Conservation (phyloP, 1,284 basidiomycete species). For the Leccinum angustisporum region DNA sequence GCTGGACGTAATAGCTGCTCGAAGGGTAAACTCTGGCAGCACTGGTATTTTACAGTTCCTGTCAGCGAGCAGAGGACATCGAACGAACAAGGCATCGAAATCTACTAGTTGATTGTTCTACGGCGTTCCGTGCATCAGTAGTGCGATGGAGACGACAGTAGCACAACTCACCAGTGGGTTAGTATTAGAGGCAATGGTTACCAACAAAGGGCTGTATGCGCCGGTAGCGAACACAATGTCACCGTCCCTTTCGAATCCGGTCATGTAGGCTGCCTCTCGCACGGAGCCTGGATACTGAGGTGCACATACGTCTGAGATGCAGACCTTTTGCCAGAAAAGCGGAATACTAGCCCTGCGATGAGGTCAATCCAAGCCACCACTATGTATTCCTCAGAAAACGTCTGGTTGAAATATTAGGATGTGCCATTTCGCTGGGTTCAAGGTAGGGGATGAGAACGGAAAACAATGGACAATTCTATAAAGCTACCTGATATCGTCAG, state of each 20-base stretch:
- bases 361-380: neutral
- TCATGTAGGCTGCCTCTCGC: slow-evolving; percentile 73
- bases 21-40: slow-evolving; percentile 53
- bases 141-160: neutral
- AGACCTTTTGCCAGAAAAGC: slow-evolving; percentile 50
- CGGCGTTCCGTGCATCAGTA: neutral
- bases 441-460: neutral
- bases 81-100: slow-evolving; percentile 43
- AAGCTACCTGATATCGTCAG: slow-evolving; percentile 43
- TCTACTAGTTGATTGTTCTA: slow-evolving; percentile 61
- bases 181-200: slow-evolving; percentile 43
- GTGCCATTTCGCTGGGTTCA: slow-evolving; percentile 45
- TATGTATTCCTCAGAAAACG: neutral
- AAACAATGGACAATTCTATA: slow-evolving; percentile 2
- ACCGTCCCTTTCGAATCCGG: slow-evolving; percentile 60
- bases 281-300: slow-evolving; percentile 36
- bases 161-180: neutral
- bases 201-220: slow-evolving; percentile 64
- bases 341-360: slow-evolving; percentile 62
- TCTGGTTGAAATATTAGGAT: slow-evolving; percentile 36
- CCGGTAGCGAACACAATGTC: slow-evolving; percentile 58
- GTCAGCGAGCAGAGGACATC: slow-evolving; percentile 3
- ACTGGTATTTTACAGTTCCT: slow-evolving; percentile 33
- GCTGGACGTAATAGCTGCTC: slow-evolving; percentile 66
- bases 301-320: neutral